Evolutionary conservation across 129 eudicot species (phyloP).

Genomic region (Kitagawia praeruptora): DNA sequence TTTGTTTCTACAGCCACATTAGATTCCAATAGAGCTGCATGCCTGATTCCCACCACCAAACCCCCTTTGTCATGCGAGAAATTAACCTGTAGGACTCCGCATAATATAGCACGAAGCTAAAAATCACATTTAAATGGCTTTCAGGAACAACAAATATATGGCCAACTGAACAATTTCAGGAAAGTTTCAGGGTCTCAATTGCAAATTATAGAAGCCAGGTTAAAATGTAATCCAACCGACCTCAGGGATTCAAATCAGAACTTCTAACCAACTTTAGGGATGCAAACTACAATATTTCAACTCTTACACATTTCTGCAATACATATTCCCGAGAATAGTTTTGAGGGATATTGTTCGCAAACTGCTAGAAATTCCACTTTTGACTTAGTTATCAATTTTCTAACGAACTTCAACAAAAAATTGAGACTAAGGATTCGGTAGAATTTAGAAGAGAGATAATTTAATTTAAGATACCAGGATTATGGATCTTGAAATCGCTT

Average conservation of each 20-base stretch:
- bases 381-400: no score
- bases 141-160: neutral
- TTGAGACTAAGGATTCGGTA: no score
- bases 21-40: neutral
- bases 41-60: neutral
- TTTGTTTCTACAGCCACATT: neutral
- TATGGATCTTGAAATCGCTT: no score
- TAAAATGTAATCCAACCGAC: neutral
- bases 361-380: no score
- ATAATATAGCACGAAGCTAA: neutral
- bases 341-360: no score
- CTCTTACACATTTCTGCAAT: neutral
- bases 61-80: neutral
- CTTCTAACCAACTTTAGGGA: neutral
- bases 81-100: neutral
- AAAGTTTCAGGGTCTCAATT: neutral
- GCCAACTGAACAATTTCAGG: neutral
- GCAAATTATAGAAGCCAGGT: neutral
- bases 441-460: no score
- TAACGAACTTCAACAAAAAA: no score
- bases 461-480: no score
- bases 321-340: no score
- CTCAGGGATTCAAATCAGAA: neutral
- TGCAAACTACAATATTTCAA: neutral
- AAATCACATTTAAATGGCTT: neutral